phyloP scores from a whole-genome alignment of 2,329 filamentous ascomycete genomes.

The Botryotinia narcissicola region DNA sequence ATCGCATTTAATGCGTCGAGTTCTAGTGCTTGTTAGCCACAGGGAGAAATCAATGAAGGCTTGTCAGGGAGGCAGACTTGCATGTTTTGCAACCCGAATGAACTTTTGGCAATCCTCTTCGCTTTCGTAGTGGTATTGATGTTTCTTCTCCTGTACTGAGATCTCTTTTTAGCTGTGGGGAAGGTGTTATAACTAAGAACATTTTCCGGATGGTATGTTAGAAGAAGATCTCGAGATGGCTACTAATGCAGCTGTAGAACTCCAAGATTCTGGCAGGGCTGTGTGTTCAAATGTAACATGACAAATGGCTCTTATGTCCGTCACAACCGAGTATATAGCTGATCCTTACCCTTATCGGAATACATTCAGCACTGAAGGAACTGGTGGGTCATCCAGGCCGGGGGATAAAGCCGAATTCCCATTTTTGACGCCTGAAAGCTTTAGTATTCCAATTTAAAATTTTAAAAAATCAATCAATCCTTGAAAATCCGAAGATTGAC shows the following conservation, averaged over 20 bases:
- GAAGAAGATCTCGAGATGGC: neutral
- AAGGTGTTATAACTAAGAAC: slow-evolving; percentile 12
- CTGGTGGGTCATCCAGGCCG: neutral
- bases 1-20: slow-evolving; percentile 18
- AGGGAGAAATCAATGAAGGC: neutral
- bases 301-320: neutral
- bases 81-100: slow-evolving; percentile 14
- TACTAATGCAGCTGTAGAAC: neutral
- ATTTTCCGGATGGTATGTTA: neutral
- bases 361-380: neutral
- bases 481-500: neutral
- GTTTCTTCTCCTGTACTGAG: neutral
- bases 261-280: neutral
- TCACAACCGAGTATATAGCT: neutral
- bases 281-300: neutral
- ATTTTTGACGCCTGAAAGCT: neutral
- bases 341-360: neutral
- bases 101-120: slow-evolving; percentile 14
- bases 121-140: neutral
- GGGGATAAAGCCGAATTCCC: neutral
- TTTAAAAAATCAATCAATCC: neutral
- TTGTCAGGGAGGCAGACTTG: slow-evolving; percentile 12
- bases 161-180: neutral
- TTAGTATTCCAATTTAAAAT: neutral
- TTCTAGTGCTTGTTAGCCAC: neutral